Evolutionary conservation across 805 yeast species (phyloP), one percentile per base, ranked within the genome.

Genomic region (Candida taoyuanica): DNA sequence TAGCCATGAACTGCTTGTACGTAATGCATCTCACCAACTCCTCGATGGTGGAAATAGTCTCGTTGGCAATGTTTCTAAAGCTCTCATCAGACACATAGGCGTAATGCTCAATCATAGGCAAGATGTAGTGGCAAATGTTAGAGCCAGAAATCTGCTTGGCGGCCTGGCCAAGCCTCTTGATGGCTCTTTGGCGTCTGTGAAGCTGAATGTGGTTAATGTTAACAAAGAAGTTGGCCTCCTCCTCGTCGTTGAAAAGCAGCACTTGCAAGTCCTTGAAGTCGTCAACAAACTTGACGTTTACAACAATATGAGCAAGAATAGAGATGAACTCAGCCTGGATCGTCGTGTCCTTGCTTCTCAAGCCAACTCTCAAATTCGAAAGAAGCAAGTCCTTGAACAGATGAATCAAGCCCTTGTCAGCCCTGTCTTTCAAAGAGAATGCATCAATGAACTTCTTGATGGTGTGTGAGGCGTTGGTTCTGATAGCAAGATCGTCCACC

Each of bases 101-200:
- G 60, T 80, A 87, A 44, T 76, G 79, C 63, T 93, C 98, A 43
- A 89, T 70, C 46, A 89, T 74, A 5, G 98, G 98, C 39, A 93
- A 62, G 30, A 93, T 53, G 56, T 82, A 88, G 53, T 85, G 93
- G 0, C 95, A 72, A 37, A 91, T 75, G 48, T 78, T 80, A 26
- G 65, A 62, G 18, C 74, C 74, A 0, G 74, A 59, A 6, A 89
- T 59, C 6, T 65, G 47, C 16, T 58, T 41, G 5, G 76, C 72
- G 30, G 70, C 51, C 5, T 68, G 77, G 9, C 71, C 70, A 20
- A 89, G 61, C 42, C 84, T 71, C 51, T 77, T 73, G 17, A 91
- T 70, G 0, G 98, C 95, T 51, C 88, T 73, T 58, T 84, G 88
- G 50, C 96, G 81, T 63, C 95, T 76, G 53, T 82, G 87, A 8